Base-by-base conservation (phyloP, 208 protist species). In the Phytomonas sp. region DNA sequence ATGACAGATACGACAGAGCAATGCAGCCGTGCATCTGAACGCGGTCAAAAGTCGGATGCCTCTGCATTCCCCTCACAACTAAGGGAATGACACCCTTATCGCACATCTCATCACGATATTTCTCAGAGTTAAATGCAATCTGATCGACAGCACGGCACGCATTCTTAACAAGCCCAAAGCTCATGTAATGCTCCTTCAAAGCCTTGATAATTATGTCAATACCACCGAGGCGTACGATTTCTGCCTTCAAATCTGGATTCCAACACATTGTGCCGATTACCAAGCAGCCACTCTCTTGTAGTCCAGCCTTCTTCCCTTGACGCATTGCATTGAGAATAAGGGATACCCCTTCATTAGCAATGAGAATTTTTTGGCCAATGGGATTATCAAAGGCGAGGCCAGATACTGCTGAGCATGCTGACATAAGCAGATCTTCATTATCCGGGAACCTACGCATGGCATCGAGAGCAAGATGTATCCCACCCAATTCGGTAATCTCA, bases 231-330 rank as follows among this genome's bases (percentile, higher is more conserved):
- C 82, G 82, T 67, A 95, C 88, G 4, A 97, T 87, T 33, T 95
- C 92, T 11, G 88, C 82, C 76, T 97, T 97, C 30, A 95, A 79
- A 61, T 95, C 88, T 71, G 76, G 87, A 76, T 95, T 95, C 90
- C 92, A 97, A 78, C 89, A 95, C 88, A 97, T 93, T 56, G 92
- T 95, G 62, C 92, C 92, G 62, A 97, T 85, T 0, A 84, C 88
- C 28, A 97, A 76, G 78, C 89, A 95, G 17, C 85, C 85, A 69
- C 94, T 95, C 64, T 97, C 89, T 67, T 94, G 86, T 60, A 97
- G 70, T 28, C 87, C 81, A 23, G 92, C 77, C 67, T 89, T 91
- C 74, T 81, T 90, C 51, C 86, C 87, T 8, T 66, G 60, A 13
- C 85, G 76, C 92, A 97, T 95, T 34, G 86, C 85, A 62, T 93